These are phyloP conservation scores for Mediolabrus comicus DNA, from an alignment of 108 stramenopile species.

Conservation along the genomic window DNA sequence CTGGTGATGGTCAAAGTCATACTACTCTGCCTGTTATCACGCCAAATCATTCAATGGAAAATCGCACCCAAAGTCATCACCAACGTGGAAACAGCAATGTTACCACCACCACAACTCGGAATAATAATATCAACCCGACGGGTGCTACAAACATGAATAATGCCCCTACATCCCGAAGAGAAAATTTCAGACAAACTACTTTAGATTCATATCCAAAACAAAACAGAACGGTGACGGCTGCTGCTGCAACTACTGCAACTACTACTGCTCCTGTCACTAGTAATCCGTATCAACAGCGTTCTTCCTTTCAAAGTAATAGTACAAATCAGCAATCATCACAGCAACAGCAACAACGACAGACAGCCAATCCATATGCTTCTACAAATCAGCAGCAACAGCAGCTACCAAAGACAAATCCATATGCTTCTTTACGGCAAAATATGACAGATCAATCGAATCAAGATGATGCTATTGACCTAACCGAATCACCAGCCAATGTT, in stretches of 20 bases:
- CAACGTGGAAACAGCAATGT: not conserved
- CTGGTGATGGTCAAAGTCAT: not conserved
- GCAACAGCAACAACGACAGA: slow-evolving; percentile 5
- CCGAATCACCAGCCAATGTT: slow-evolving; percentile 2
- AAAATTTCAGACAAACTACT: slow-evolving; percentile 3
- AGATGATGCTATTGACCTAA: not conserved
- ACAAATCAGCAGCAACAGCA: not conserved
- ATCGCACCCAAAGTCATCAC: not conserved
- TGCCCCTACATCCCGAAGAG: not conserved
- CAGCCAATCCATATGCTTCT: slow-evolving; percentile 23
- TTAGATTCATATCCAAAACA: slow-evolving; percentile 1
- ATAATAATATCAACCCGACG: not conserved
- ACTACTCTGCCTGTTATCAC: slow-evolving; percentile 17
- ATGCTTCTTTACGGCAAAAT: slow-evolving; percentile 20
- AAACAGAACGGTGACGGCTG: not conserved
- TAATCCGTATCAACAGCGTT: slow-evolving; percentile 6
- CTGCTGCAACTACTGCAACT: not conserved
- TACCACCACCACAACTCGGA: not conserved
- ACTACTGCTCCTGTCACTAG: not conserved
- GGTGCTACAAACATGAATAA: not conserved
- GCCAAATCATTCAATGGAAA: slow-evolving; percentile 3
- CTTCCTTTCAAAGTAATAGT: too few species aligned
- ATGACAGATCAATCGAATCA: not conserved
- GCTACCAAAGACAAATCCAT: not conserved
- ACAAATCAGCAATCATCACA: not conserved